Evolutionary conservation across 495 filamentous ascomycete genomes (phyloP).

Genomic region (Aspergillus coremiiformis): DNA sequence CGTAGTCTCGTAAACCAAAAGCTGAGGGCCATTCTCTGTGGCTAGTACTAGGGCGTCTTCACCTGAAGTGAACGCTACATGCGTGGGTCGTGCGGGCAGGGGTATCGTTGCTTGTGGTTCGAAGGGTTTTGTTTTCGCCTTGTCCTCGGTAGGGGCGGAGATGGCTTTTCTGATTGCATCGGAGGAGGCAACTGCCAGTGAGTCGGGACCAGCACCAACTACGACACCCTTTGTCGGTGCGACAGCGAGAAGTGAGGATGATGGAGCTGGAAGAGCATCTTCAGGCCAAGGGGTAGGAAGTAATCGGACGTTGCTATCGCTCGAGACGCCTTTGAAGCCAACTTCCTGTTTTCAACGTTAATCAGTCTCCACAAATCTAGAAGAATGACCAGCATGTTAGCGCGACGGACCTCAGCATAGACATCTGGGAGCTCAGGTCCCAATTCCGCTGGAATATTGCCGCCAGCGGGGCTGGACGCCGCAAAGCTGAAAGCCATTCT

Average conservation of each 20-base stretch:
- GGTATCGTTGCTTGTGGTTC: constrained; percentile 64
- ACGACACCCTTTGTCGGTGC: constrained; percentile 74
- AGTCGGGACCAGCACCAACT: constrained; percentile 79
- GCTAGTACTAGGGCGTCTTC: constrained; percentile 78
- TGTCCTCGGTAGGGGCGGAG: constrained; percentile 47
- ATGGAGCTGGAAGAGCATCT: constrained; percentile 65
- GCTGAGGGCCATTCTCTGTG: constrained; percentile 71
- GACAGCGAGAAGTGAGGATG: constrained; percentile 77
- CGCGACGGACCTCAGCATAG: constrained; percentile 38
- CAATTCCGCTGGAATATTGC: constrained; percentile 25
- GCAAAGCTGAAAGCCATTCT: constrained; percentile 66
- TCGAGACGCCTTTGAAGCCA: constrained; percentile 70
- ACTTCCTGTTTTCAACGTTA: constrained; percentile 48
- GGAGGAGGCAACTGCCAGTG: constrained; percentile 68
- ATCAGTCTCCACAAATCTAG: constrained; percentile 5
- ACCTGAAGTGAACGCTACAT: constrained; percentile 80
- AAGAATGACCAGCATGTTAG: background rate
- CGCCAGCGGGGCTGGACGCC: constrained; percentile 25
- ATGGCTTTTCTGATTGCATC: constrained; percentile 72
- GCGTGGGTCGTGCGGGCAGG: constrained; percentile 69
- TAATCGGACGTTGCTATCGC: constrained; percentile 73
- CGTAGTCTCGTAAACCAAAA: constrained; percentile 73
- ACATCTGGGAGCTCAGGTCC: constrained; percentile 43
- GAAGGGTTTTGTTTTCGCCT: constrained; percentile 59
- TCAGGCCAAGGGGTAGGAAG: constrained; percentile 74